Percentiles rank a stretch among this genome's conserved stretches.
phyloP scores from a whole-genome alignment of 805 yeast genomes.

The Sugiyamaella chiloensis region DNA sequence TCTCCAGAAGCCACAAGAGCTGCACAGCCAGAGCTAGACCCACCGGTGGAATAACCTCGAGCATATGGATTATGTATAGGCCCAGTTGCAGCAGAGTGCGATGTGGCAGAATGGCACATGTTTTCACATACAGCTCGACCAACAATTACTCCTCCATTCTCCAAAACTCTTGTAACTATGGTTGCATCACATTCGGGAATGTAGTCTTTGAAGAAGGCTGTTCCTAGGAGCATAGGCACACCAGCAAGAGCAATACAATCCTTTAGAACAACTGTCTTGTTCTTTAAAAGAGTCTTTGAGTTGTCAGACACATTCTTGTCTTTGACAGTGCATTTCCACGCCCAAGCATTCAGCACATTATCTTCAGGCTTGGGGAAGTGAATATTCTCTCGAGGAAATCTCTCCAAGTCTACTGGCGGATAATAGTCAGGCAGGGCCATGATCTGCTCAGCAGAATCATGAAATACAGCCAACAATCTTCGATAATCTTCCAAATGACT shows the following conservation, averaged over 20 bases:
- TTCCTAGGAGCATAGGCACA: conserved; percentile 38
- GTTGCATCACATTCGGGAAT: conserved; percentile 39
- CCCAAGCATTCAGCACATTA: conserved; percentile 36
- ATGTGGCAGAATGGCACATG: conserved; percentile 34
- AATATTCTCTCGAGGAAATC: conserved; percentile 36
- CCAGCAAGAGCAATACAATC: conserved; percentile 37
- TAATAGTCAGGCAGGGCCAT: conserved; percentile 23
- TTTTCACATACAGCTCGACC: conserved; percentile 41
- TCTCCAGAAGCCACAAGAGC: conserved; percentile 47
- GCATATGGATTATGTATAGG: conserved; percentile 44
- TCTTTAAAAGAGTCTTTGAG: conserved; percentile 24
- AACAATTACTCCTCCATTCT: conserved; percentile 36
- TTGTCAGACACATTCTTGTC: conserved; percentile 26
- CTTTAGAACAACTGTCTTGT: conserved; percentile 34
- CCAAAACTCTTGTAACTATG: conserved; percentile 35
- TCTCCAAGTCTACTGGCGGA: conserved; percentile 31
- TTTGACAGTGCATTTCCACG: conserved; percentile 29
- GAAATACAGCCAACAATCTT: conserved; percentile 12
- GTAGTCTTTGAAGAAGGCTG: conserved; percentile 34
- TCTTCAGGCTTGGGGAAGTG: conserved; percentile 27
- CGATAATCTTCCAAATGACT: conserved; percentile 9
- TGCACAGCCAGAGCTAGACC: conserved; percentile 54
- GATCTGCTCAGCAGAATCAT: conserved; percentile 6
- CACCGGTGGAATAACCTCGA: conserved; percentile 42
- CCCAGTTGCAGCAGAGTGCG: conserved; percentile 40